phyloP scores from a whole-genome alignment of 805 yeast species.

The Suhomyces emberorum region DNA sequence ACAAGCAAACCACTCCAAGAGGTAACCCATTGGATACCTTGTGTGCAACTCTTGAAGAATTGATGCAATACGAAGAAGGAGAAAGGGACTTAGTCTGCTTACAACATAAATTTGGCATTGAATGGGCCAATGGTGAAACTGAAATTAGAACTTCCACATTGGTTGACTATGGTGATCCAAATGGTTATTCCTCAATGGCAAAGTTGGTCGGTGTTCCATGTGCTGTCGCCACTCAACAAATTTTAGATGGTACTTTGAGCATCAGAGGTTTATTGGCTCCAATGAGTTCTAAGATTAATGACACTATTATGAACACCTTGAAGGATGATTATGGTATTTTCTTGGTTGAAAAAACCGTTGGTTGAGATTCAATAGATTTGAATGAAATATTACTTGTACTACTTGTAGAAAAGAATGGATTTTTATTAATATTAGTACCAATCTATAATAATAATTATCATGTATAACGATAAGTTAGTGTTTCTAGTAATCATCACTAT shows the following conservation, averaged over 20 bases:
- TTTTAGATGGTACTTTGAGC: slow-evolving; percentile 74
- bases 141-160: slow-evolving; percentile 95
- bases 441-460: no score
- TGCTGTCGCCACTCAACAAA: slow-evolving; percentile 88
- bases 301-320: slow-evolving; percentile 86
- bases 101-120: slow-evolving; percentile 97
- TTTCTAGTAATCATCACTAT: no score
- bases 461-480: no score
- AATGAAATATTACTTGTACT: no score
- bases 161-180: slow-evolving; percentile 86
- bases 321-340: slow-evolving; percentile 86
- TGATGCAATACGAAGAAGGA: slow-evolving; percentile 93
- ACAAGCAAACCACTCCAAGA: slow-evolving; percentile 73
- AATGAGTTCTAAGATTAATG: slow-evolving; percentile 82
- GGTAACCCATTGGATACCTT: slow-evolving; percentile 94
- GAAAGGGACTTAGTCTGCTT: slow-evolving; percentile 94
- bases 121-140: slow-evolving; percentile 87
- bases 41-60: slow-evolving; percentile 92
- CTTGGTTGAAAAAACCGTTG: slow-evolving; percentile 61
- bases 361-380: background rate
- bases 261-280: slow-evolving; percentile 91
- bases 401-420: no score
- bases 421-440: no score
- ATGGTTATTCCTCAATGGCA: slow-evolving; percentile 96
- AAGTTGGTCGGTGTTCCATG: slow-evolving; percentile 97